Base-by-base conservation (phyloP, 371 early-diverging fungal species). In the Circinella umbellata region DNA sequence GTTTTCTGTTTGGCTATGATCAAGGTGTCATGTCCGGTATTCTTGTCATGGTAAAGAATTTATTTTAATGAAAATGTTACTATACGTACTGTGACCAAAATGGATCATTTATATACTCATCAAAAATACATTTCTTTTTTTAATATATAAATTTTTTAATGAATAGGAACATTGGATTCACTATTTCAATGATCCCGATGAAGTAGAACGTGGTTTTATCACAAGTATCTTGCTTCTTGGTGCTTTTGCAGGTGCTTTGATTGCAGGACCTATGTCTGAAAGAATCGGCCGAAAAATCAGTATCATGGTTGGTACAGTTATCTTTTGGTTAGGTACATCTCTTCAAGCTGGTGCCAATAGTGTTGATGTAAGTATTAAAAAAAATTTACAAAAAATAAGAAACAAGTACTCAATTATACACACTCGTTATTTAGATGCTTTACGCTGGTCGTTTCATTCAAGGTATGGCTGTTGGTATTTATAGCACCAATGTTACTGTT, bases 1-100 rank as follows among this genome's bases (percentile, higher is more conserved):
- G 76, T 17, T 73, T 75, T 49, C 60, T 83, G 35, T 83, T 76
- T 67, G 83, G 83, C 60, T 83, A 76, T 73, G 83, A 83, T 64
- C 77, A 79, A 55, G 80, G 80, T 53, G 71, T 69, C n/a, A 67
- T 76, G 36, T 63, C 71, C 27, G 75, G 73, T 37, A 74, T 76
- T 59, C 60, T 80, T 17, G 69, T 69, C 10, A 76, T 76, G 73
- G 27, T 72, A 51, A 51, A n/a, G 9, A 47, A 11, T 27, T 27
- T 27, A 27, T 27, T 27, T 27, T 27, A 27, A 27, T 27, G 27
- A 27, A 27, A 27, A 27, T 27, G 2, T 27, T 27, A 27, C 27
- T 27, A 27, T 27, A n/a, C n/a, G n/a, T n/a, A 27, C 2, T 27
- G 27, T 27, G 27, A 27, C 27, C 27, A 27, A 27, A 27, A 27